Evolutionary conservation across 2,329 filamentous ascomycete species (phyloP).

Genomic region (Pestalotiopsis sp.): DNA sequence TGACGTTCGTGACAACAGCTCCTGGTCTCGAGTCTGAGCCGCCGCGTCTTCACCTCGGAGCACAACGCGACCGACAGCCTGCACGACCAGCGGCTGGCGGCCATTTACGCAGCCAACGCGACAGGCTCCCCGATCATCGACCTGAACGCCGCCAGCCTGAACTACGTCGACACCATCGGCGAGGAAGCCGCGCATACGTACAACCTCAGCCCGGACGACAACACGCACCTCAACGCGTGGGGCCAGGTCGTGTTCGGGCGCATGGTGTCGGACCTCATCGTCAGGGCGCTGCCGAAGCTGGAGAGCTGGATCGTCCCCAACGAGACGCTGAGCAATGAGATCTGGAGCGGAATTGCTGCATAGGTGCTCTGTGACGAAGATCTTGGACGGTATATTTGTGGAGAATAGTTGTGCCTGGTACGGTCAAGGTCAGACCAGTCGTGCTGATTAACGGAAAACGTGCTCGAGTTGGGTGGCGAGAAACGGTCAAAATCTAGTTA

Average conservation of each 20-base stretch:
- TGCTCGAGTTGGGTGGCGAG: no score
- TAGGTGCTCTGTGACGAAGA: conserved; percentile 26
- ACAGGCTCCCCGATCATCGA: conserved; percentile 45
- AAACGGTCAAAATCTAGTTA: no score
- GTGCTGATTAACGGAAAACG: no score
- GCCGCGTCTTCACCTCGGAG: conserved; percentile 42
- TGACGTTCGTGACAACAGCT: conserved; percentile 26
- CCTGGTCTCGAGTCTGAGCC: conserved; percentile 57
- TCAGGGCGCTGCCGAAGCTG: conserved; percentile 29
- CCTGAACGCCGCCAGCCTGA: conserved; percentile 51
- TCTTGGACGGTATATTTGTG: no score
- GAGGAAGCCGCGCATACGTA: conserved; percentile 46
- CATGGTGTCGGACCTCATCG: conserved; percentile 55
- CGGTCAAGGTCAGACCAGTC: no score
- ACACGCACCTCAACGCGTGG: conserved; percentile 57
- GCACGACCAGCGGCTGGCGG: conserved; percentile 44
- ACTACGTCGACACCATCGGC: conserved; percentile 57
- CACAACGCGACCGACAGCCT: conserved; percentile 50
- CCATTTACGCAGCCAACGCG: conserved; percentile 47
- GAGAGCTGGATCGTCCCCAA: conserved; percentile 29
- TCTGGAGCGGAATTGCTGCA: conserved; percentile 33
- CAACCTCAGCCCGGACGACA: conserved; percentile 47
- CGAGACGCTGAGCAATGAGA: conserved; percentile 33
- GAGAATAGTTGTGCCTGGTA: no score
- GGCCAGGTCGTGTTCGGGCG: conserved; percentile 60